phyloP scores from a whole-genome alignment of 257 asterid genomes.

The Mitragyna speciosa region DNA sequence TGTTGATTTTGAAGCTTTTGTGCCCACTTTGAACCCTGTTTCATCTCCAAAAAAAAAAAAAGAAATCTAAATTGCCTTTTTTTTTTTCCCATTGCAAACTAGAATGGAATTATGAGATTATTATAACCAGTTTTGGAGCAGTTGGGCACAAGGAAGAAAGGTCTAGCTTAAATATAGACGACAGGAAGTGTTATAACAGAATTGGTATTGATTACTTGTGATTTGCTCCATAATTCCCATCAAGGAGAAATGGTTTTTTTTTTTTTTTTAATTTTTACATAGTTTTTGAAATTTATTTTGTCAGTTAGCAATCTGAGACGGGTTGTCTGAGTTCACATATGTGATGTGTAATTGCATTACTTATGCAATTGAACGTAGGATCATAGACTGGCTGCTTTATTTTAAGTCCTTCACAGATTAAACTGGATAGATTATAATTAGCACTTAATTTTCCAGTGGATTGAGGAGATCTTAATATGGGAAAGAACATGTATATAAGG shows the following conservation, averaged over 20 bases:
- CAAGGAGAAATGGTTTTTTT: not conserved
- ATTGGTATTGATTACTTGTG: not conserved
- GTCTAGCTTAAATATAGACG: not conserved
- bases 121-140: not conserved
- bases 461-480: slow-evolving; percentile 38
- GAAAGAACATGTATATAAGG: slow-evolving; percentile 41
- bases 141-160: not conserved
- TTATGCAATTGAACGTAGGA: not conserved
- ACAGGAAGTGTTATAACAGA: not conserved
- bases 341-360: not conserved
- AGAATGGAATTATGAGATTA: not conserved
- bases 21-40: not conserved
- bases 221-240: not conserved
- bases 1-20: not conserved
- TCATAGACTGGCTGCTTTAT: slow-evolving; percentile 1
- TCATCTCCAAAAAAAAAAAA: not conserved
- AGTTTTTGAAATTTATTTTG: not conserved
- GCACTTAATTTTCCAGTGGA: not conserved
- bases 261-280: not conserved
- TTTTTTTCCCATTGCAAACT: not conserved
- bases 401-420: slow-evolving; percentile 13
- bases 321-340: not conserved
- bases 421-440: not conserved
- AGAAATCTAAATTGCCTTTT: not conserved
- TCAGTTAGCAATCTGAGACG: not conserved